Evolutionary conservation across 2,329 filamentous ascomycete species (phyloP).

Genomic region (Monilinia laxa): DNA sequence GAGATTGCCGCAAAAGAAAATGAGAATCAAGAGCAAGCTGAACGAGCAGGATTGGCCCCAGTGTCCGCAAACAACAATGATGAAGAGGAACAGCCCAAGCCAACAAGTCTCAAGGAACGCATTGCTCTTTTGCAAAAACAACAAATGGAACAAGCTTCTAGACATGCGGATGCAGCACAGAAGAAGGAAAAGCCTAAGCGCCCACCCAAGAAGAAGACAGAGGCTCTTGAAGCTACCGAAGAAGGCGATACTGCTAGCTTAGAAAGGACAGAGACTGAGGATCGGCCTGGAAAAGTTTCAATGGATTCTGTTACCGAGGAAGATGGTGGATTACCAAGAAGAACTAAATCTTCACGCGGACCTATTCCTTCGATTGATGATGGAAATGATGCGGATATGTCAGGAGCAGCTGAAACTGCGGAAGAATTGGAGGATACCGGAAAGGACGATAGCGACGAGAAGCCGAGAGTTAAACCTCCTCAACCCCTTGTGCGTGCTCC

Average conservation of each 20-base stretch:
- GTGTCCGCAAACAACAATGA: constrained; percentile 42
- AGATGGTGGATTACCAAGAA: constrained; percentile 45
- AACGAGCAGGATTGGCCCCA: constrained; percentile 62
- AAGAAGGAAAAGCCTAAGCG: constrained; percentile 90
- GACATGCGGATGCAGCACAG: constrained; percentile 72
- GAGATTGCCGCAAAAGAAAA: constrained; percentile 64
- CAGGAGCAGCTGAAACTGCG: constrained; percentile 62
- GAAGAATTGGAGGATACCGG: constrained; percentile 63
- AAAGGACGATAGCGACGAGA: constrained; percentile 72
- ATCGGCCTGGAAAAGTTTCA: constrained; percentile 50
- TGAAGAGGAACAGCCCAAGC: constrained; percentile 82
- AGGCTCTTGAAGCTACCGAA: constrained; percentile 48
- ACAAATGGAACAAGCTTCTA: constrained; percentile 82
- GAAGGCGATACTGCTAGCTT: constrained; percentile 42
- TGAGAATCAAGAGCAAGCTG: constrained; percentile 65
- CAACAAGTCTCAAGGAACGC: constrained; percentile 88
- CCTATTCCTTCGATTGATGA: constrained; percentile 49
- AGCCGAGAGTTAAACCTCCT: constrained; percentile 36
- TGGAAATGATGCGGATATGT: constrained; percentile 65
- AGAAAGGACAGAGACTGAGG: constrained; percentile 51
- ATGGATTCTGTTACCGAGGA: constrained; percentile 48
- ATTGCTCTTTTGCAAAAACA: constrained; percentile 93
- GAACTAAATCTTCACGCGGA: constrained; percentile 54
- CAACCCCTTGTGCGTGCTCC: constrained; percentile 43
- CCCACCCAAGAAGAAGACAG: constrained; percentile 64